These are phyloP conservation scores for Schwanniomyces vanrijiae DNA, from an alignment of 805 yeast species.

Conservation along the genomic window DNA sequence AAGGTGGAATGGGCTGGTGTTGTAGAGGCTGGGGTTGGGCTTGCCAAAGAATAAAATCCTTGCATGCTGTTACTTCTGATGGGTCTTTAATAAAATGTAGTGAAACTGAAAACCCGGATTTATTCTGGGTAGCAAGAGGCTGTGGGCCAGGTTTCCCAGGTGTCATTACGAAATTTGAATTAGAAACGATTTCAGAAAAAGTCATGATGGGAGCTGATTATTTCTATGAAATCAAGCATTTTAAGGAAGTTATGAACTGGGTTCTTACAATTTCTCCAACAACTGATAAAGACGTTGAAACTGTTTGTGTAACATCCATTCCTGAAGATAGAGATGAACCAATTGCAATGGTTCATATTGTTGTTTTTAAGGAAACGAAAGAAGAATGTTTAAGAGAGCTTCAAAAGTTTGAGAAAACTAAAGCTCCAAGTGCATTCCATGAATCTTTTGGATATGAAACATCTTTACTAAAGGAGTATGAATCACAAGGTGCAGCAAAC, in stretches of 20 bases:
- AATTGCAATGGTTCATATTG: background rate
- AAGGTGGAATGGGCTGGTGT: constrained; percentile 4
- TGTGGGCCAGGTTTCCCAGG: constrained; percentile 3
- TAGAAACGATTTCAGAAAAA: constrained; percentile 1
- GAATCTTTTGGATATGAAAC: constrained; percentile 1
- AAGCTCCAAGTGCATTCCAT: background rate
- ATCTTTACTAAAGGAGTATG: background rate
- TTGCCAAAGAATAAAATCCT: constrained; percentile 1
- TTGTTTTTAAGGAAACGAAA: background rate
- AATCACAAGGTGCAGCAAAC: background rate
- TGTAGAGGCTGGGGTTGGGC: constrained; percentile 4
- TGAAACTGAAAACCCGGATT: background rate
- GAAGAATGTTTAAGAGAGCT: constrained; percentile 1
- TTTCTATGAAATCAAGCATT: background rate
- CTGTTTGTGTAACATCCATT: background rate
- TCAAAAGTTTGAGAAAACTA: background rate
- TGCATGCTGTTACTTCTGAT: background rate
- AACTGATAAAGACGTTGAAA: constrained; percentile 1
- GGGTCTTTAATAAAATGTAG: background rate
- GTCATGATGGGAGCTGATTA: background rate
- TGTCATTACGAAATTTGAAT: background rate
- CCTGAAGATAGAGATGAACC: background rate
- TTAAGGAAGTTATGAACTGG: constrained; percentile 1
- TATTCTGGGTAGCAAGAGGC: constrained; percentile 3
- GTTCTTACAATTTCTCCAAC: background rate